These are phyloP conservation scores for Sarcodon sp. DNA, from an alignment of 768 basidiomycete species.

Conservation along the genomic window DNA sequence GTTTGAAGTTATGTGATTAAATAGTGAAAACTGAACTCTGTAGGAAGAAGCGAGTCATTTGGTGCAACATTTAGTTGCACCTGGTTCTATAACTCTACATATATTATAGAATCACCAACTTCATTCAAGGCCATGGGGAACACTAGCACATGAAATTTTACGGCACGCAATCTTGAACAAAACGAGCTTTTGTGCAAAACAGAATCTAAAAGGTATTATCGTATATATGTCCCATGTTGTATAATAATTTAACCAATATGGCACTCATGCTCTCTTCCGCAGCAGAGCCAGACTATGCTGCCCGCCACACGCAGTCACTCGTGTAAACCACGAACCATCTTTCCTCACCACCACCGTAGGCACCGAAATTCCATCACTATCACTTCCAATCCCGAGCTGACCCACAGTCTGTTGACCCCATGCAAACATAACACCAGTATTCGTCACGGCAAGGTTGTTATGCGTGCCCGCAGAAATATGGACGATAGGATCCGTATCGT, in stretches of 20 bases:
- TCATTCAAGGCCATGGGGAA: too few species aligned
- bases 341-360: conserved; percentile 58
- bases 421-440: conserved; percentile 53
- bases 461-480: conserved; percentile 58
- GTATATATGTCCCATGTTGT: too few species aligned
- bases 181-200: too few species aligned
- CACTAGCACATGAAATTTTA: too few species aligned
- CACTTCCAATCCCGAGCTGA: conserved; percentile 46
- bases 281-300: conserved; percentile 69
- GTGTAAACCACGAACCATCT: conserved; percentile 60
- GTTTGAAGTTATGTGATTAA: too few species aligned
- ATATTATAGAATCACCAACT: too few species aligned
- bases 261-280: conserved; percentile 35
- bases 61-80: too few species aligned
- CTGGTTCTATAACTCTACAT: too few species aligned
- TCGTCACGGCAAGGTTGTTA: conserved; percentile 60
- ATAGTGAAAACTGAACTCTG: too few species aligned
- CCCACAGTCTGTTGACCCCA: conserved; percentile 77
- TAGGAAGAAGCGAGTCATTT: too few species aligned
- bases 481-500: conserved; percentile 48
- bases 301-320: conserved; percentile 62
- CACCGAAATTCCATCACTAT: conserved; percentile 46
- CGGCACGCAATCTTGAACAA: too few species aligned
- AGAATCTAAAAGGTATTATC: too few species aligned
- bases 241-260: not conserved